Evolutionary conservation across 176 grass and related monocot species (phyloP).

Genomic region (Phragmites australis): DNA sequence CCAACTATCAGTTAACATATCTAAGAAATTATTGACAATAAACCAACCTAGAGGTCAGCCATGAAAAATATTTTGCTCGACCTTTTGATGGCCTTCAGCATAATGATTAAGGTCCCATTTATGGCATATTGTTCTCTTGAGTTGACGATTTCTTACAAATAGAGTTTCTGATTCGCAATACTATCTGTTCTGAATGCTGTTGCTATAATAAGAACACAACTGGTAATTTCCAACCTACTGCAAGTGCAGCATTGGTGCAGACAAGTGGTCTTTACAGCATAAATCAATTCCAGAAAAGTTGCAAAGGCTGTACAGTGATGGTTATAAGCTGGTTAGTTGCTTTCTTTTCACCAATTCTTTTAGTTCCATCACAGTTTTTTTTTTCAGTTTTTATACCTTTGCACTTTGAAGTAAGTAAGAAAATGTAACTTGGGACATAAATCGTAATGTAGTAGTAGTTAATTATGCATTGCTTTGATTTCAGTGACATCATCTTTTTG

Average conservation of each 20-base stretch:
- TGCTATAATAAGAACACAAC: not conserved
- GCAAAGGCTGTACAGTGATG: conserved; percentile 61
- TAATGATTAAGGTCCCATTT: conserved; percentile 3
- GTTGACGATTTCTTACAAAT: conserved; percentile 4
- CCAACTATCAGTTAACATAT: not conserved
- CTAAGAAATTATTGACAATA: conserved; percentile 11
- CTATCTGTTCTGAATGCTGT: not conserved
- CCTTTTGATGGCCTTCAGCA: conserved; percentile 1
- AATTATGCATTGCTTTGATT: not conserved
- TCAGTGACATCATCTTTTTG: not conserved
- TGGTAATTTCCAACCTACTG: conserved; percentile 24
- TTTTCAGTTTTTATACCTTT: not conserved
- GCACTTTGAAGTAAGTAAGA: conserved; percentile 2
- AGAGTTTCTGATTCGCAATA: not conserved
- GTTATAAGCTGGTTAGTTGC: conserved; percentile 83
- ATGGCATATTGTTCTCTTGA: conserved; percentile 5
- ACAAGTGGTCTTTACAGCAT: conserved; percentile 81
- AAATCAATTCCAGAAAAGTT: conserved; percentile 73
- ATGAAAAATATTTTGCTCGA: not conserved
- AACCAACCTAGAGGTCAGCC: not conserved
- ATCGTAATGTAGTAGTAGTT: not conserved
- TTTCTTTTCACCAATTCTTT: conserved; percentile 21
- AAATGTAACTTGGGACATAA: not conserved
- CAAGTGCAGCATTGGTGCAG: conserved; percentile 64
- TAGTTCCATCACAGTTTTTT: not conserved